Percentiles rank a stretch among this genome's conserved stretches.
phyloP scores from a whole-genome alignment of 441 rosid species.

The Pelargonium citronellum region DNA sequence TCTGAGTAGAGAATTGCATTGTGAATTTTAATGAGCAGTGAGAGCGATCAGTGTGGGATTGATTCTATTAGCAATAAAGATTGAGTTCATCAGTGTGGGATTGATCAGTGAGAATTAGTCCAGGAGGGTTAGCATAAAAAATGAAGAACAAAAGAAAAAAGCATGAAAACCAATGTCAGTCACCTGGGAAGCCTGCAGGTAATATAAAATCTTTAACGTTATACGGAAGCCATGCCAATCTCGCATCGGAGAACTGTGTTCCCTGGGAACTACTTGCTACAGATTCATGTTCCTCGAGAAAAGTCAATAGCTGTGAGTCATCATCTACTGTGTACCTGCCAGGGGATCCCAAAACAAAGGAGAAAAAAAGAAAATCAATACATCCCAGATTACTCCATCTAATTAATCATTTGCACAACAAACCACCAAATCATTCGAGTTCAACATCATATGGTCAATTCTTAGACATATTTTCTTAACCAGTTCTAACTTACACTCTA shows the following conservation, averaged over 20 bases:
- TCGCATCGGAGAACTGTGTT: conserved; percentile 29
- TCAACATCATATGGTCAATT: neutral
- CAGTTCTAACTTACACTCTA: neutral
- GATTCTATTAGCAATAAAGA: too few relatives aligned
- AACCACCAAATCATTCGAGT: neutral
- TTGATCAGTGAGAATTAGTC: too few relatives aligned
- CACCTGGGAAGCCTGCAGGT: conserved; percentile 88
- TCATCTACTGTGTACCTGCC: conserved; percentile 59
- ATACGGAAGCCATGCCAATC: conserved; percentile 59
- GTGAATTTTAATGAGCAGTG: too few relatives aligned
- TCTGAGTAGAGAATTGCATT: too few relatives aligned
- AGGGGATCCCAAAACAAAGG: conserved; percentile 11
- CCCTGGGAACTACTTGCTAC: conserved; percentile 19
- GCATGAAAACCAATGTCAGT: conserved; percentile 9
- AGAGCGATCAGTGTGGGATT: too few relatives aligned
- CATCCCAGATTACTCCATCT: neutral
- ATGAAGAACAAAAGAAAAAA: neutral
- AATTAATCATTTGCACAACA: neutral
- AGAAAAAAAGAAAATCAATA: neutral
- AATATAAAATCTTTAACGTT: conserved; percentile 56
- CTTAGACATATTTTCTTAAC: neutral
- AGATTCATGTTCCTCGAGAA: conserved; percentile 32
- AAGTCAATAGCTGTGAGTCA: conserved; percentile 40
- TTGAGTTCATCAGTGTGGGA: too few relatives aligned
- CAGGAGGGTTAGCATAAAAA: too few relatives aligned